These are phyloP conservation scores for Brassica nigra DNA, from an alignment of 345 rosid species.

Conservation along the genomic window DNA sequence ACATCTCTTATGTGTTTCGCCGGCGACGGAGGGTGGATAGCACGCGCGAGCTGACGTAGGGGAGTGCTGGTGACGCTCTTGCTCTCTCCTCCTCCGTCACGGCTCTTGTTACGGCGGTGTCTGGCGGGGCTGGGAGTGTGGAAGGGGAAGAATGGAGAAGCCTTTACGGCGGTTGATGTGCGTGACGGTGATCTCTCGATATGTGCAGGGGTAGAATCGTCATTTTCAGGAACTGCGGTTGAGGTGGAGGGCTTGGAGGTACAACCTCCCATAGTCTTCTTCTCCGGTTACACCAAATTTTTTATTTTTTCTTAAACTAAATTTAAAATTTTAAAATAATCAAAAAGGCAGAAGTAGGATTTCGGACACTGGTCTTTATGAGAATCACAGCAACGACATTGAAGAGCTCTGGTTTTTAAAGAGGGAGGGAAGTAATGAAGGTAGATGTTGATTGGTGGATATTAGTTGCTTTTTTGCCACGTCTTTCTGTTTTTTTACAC, in stretches of 20 bases:
- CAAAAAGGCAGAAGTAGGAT: slow-evolving; percentile 19
- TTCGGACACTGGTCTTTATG: slow-evolving; percentile 25
- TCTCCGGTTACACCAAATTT: background rate
- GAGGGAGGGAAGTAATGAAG: slow-evolving; percentile 32
- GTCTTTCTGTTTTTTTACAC: slow-evolving; percentile 6
- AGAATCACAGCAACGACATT: slow-evolving; percentile 42
- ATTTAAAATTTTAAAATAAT: background rate
- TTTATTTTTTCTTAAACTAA: too few species aligned
- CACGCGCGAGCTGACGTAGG: slow-evolving; percentile 59
- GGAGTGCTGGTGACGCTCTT: slow-evolving; percentile 63
- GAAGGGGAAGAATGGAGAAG: slow-evolving; percentile 55
- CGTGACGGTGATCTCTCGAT: slow-evolving; percentile 30
- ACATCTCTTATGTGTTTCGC: slow-evolving; percentile 89
- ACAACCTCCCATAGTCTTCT: slow-evolving; percentile 67
- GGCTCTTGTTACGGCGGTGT: slow-evolving; percentile 50
- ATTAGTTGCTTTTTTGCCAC: slow-evolving; percentile 41
- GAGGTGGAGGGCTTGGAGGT: slow-evolving; percentile 58
- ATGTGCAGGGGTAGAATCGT: slow-evolving; percentile 33
- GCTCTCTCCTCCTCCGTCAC: slow-evolving; percentile 19
- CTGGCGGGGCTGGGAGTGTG: slow-evolving; percentile 68
- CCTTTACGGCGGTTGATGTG: slow-evolving; percentile 36
- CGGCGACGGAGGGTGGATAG: slow-evolving; percentile 91
- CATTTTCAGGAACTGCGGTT: slow-evolving; percentile 32
- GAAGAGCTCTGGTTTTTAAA: slow-evolving; percentile 34
- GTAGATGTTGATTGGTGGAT: slow-evolving; percentile 37